Base-by-base conservation (phyloP, 2,329 filamentous ascomycete genomes). In the Arthroderma sp. region DNA sequence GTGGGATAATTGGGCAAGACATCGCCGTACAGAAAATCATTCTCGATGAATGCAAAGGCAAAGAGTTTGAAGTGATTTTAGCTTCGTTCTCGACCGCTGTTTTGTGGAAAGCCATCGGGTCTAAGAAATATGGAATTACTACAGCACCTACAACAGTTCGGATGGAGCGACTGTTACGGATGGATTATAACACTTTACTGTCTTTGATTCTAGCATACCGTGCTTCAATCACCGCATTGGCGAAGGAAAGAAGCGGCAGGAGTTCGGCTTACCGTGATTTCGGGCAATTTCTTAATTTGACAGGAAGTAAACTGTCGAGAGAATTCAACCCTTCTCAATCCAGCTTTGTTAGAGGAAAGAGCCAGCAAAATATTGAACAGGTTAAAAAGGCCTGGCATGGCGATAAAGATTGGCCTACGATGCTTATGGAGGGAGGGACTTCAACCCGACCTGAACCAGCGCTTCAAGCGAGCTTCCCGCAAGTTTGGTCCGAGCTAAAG, bases 11-110 rank as follows among this genome's bases (percentile, higher is more conserved):
- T 6, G 85, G 86, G 3, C 74, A 85, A 41, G 87, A 94, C 57
- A 75, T 77, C 0, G 75, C 93, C 1, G 66, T 96, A 30, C 78
- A 91, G 42, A 95, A 94, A 68, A 94, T 86, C 0, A 94, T 95
- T 85, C 70, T 98, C 42, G 91, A 98, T 59, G 89, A 98, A 55
- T 98, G 91, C 66, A 88, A 83, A 52, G 89, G 89, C 4, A 87
- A 94, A 44, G 81, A 85, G 50, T 77, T 96, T 44, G 87, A 88
- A 59, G 91, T 98, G 58, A 68, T 94, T 1, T 71, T 96, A 29
- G 78, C 85, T 3, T 72, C 78, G 0, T 93, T 98, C 55, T 95
- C 89, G 1, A 84, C 83, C 9, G 76, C 79, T 0, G 87, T 94
- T 0, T 62, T 96, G 49, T 83, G 83, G 57, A 86, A 81, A 56